Percentiles rank a stretch among this genome's conserved stretches.
phyloP scores from a whole-genome alignment of 2,329 filamentous ascomycete genomes.

The Aspergillus brasiliensis region DNA sequence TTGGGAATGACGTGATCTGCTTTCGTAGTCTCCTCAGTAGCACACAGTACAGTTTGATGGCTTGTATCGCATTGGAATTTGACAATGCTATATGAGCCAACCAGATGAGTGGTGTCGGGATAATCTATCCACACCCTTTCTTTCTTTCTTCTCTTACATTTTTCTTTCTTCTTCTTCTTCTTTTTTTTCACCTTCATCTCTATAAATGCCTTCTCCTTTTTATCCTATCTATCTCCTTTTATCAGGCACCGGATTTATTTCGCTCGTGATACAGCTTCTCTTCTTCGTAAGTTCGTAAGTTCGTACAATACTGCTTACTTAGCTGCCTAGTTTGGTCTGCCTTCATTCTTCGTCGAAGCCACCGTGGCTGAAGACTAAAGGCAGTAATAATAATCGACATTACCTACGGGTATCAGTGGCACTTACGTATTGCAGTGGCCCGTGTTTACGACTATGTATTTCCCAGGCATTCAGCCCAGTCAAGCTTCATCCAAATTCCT shows the following conservation, averaged over 20 bases:
- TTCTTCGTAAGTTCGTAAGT: no score
- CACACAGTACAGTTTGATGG: background rate
- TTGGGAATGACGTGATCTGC: background rate
- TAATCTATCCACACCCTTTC: background rate
- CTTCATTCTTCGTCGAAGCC: slow-evolving; percentile 18
- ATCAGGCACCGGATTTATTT: background rate
- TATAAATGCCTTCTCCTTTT: background rate
- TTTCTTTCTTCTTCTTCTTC: background rate
- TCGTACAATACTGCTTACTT: slow-evolving; percentile 6
- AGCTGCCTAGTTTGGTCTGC: slow-evolving; percentile 14
- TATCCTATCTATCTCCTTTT: background rate
- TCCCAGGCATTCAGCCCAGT: background rate
- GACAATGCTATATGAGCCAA: background rate
- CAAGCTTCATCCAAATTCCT: background rate
- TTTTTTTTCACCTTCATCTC: background rate
- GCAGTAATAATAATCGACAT: background rate
- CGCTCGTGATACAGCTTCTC: background rate
- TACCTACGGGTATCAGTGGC: background rate
- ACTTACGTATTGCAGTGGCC: background rate
- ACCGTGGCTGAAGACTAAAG: slow-evolving; percentile 20
- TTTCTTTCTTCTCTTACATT: background rate
- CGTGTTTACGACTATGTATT: background rate
- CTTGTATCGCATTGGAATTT: background rate
- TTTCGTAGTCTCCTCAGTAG: background rate
- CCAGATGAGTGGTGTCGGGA: background rate